phyloP scores from a whole-genome alignment of 495 filamentous ascomycete genomes.

The Letharia lupina region DNA sequence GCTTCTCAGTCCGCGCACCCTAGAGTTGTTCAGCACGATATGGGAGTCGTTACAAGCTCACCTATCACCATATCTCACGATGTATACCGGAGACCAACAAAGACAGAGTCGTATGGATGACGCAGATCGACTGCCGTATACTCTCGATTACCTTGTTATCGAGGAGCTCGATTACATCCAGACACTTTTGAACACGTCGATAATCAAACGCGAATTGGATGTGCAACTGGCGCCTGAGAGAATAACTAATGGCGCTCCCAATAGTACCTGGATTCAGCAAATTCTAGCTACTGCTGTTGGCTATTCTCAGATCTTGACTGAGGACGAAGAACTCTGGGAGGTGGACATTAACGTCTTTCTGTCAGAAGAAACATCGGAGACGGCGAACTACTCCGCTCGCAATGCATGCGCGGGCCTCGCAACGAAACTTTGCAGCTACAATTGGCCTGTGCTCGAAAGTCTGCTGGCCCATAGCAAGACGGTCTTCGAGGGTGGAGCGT shows the following conservation, averaged over 20 bases:
- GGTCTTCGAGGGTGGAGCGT: slow-evolving; percentile 47
- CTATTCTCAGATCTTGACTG: slow-evolving; percentile 84
- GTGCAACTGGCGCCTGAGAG: slow-evolving; percentile 53
- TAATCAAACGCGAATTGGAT: slow-evolving; percentile 77
- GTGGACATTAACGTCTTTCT: slow-evolving; percentile 92
- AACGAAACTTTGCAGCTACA: slow-evolving; percentile 67
- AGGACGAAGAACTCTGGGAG: slow-evolving; percentile 93
- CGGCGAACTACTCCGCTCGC: slow-evolving; percentile 91
- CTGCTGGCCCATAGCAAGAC: slow-evolving; percentile 63
- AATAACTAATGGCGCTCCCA: slow-evolving; percentile 39
- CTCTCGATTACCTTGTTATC: slow-evolving; percentile 84
- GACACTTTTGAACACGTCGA: slow-evolving; percentile 69
- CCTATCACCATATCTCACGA: slow-evolving; percentile 59
- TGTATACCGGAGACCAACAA: slow-evolving; percentile 71
- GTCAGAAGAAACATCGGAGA: slow-evolving; percentile 88
- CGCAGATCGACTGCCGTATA: slow-evolving; percentile 83
- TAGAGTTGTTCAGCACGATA: slow-evolving; percentile 67
- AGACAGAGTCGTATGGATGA: slow-evolving; percentile 84
- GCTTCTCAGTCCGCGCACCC: slow-evolving; percentile 70
- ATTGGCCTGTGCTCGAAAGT: slow-evolving; percentile 73
- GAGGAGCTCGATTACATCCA: slow-evolving; percentile 94
- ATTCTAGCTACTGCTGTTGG: slow-evolving; percentile 72
- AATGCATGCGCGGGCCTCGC: slow-evolving; percentile 85
- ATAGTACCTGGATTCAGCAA: slow-evolving; percentile 62
- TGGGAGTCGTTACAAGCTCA: slow-evolving; percentile 78